Evolutionary conservation across 306 rosid genomes (phyloP), one percentile per base, ranked within the genome.

Genomic region (Prinsepia uniflora): DNA sequence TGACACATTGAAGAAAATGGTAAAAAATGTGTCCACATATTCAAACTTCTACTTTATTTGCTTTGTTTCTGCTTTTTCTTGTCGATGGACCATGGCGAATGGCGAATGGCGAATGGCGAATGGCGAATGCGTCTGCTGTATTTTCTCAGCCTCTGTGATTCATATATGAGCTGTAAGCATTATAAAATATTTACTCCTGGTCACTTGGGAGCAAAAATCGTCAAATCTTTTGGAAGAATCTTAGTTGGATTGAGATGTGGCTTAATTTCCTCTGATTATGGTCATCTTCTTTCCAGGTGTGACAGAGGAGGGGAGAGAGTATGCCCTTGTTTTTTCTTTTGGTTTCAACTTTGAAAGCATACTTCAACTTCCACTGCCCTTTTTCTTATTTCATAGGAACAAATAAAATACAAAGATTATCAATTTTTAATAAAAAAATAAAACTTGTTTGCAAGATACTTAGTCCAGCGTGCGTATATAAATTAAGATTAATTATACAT

Each of bases 221-320:
- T 75, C n/a, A 22, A 50, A 8, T 64, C 55, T 30, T 56, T 42
- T 50, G 65, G 78, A 81, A 81, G 84, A 77, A 79, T 72, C 72
- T 69, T 64, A 42, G 43, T 30, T 20, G 59, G 17, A 71, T 78
- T 57, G 66, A 56, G 53, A 24, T 75, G 65, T 71, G 77, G 20
- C 81, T 44, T 74, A 73, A 71, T 67, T 78, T 81, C 76, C 80
- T 72, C 22, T 65, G 73, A 78, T 82, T 70, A 77, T 68, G 76
- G 76, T 40, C 34, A 34, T 67, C 53, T 66, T 74, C 66, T 58
- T 55, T 47, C 70, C 46, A 8, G 63, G 63, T 61, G 65, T 17
- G 46, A 7, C 46, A 39, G 46, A 17, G 24, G 36, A 39, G 46
- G 8, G 24, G 36, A 30, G 36, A 30, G 36, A 30, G 36, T 30